phyloP scores from a whole-genome alignment of 768 basidiomycete genomes.

The Naganishia antarctica region DNA sequence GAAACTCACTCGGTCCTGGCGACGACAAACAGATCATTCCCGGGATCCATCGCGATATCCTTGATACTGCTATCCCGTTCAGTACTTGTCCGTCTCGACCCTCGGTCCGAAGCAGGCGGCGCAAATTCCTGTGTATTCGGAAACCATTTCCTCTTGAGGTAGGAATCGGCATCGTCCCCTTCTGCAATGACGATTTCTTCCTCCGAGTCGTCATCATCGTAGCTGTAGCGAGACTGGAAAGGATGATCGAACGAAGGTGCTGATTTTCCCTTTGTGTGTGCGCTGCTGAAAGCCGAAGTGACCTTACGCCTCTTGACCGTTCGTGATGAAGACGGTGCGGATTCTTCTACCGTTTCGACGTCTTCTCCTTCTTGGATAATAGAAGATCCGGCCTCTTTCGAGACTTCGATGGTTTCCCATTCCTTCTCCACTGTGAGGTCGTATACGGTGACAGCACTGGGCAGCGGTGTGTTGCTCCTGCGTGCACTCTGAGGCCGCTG shows the following conservation, averaged over 20 bases:
- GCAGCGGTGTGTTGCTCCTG: slow-evolving; percentile 9
- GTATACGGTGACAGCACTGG: slow-evolving; percentile 39
- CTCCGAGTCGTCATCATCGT: slow-evolving; percentile 1
- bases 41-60: slow-evolving; percentile 48
- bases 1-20: slow-evolving; percentile 40
- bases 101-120: not conserved
- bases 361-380: slow-evolving; percentile 29
- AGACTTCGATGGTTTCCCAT: slow-evolving; percentile 37
- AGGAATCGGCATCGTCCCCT: slow-evolving; percentile 14
- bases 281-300: not conserved
- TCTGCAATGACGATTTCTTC: slow-evolving; percentile 10
- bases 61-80: slow-evolving; percentile 33
- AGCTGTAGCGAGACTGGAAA: not conserved
- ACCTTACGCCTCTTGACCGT: not conserved
- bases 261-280: not conserved
- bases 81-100: not conserved
- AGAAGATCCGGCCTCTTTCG: slow-evolving; percentile 12
- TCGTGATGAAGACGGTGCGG: not conserved
- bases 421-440: slow-evolving; percentile 37
- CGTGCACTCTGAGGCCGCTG: not conserved
- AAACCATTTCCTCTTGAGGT: slow-evolving; percentile 16
- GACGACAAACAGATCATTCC: slow-evolving; percentile 42
- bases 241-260: not conserved
- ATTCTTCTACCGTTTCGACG: slow-evolving; percentile 28
- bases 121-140: slow-evolving; percentile 6